phyloP scores from a whole-genome alignment of 352 stramenopile genomes.

The Phytophthora kernoviae region DNA sequence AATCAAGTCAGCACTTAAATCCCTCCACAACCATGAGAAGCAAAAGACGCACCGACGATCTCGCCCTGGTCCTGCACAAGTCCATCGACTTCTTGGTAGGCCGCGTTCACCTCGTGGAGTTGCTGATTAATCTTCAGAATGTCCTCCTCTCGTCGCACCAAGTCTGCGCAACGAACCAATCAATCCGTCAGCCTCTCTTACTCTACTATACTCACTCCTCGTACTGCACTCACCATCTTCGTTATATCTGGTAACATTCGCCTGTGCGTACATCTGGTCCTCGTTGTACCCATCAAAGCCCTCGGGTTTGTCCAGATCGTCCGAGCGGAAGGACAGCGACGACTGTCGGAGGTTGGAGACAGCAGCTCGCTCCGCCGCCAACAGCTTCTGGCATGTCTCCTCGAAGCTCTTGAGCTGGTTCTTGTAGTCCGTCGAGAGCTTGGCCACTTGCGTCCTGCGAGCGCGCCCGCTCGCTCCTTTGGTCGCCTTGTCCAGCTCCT shows the following conservation, averaged over 20 bases:
- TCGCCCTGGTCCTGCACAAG: conserved; percentile 70
- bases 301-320: conserved; percentile 38
- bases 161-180: conserved; percentile 36
- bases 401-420: conserved; percentile 66
- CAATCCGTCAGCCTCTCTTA: conserved; percentile 1
- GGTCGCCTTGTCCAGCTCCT: conserved; percentile 45
- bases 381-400: conserved; percentile 54
- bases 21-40: no score
- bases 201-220: not conserved
- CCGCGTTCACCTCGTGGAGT: conserved; percentile 67
- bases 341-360: conserved; percentile 58
- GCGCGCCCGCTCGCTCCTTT: conserved; percentile 42
- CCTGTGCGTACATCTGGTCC: conserved; percentile 71
- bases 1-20: no score
- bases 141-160: conserved; percentile 66
- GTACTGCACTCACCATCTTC: conserved; percentile 50
- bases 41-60: conserved; percentile 65
- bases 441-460: conserved; percentile 58
- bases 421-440: conserved; percentile 66
- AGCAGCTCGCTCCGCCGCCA: conserved; percentile 47
- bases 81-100: conserved; percentile 67
- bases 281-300: conserved; percentile 65
- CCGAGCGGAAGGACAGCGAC: conserved; percentile 52
- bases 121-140: conserved; percentile 79
- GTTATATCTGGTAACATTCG: conserved; percentile 65